Base-by-base conservation (phyloP, 495 filamentous ascomycete species). In the Bacidia gigantensis region DNA sequence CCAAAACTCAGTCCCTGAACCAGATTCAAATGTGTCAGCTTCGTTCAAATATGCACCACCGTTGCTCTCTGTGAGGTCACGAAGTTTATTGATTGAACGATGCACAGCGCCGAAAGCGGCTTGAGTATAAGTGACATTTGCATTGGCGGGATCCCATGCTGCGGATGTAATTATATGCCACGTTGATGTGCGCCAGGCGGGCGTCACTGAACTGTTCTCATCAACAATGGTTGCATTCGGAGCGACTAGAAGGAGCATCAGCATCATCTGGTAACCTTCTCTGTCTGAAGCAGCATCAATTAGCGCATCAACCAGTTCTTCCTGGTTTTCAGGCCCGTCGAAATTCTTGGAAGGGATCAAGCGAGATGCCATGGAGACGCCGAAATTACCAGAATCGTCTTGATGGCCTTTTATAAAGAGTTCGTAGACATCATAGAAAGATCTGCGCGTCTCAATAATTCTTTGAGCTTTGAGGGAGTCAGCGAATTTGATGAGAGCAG, bases 131-230 rank as follows among this genome's bases (percentile, higher is more conserved):
- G n/a, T n/a, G n/a, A n/a, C n/a, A n/a, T n/a, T n/a, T n/a, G n/a
- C n/a, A n/a, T n/a, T n/a, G n/a, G n/a, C n/a, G n/a, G n/a, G n/a
- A n/a, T n/a, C n/a, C n/a, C n/a, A n/a, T n/a, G n/a, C n/a, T n/a
- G n/a, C n/a, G n/a, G n/a, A n/a, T n/a, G n/a, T n/a, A n/a, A n/a
- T n/a, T n/a, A n/a, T n/a, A n/a, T n/a, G n/a, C n/a, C n/a, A n/a
- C n/a, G n/a, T n/a, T n/a, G 64, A 59, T 11, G 53, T 63, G 20
- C 71, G 58, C 71, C 72, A 76, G 14, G 70, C 69, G 0, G 71
- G 67, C 53, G 69, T 69, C 18, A 72, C 57, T 26, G 35, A 39
- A n/a, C 35, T n/a, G 11, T 10, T 10, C 35, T n/a, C 35, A 39
- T n/a, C 35, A n/a, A 48, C 54, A 50, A 60, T 57, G 9, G 51